A percentile compares a stretch with the other conserved stretches of the same genome.
Evolutionary conservation across 2,329 filamentous ascomycete genomes (phyloP).

Genomic region (Pyricularia sp.): DNA sequence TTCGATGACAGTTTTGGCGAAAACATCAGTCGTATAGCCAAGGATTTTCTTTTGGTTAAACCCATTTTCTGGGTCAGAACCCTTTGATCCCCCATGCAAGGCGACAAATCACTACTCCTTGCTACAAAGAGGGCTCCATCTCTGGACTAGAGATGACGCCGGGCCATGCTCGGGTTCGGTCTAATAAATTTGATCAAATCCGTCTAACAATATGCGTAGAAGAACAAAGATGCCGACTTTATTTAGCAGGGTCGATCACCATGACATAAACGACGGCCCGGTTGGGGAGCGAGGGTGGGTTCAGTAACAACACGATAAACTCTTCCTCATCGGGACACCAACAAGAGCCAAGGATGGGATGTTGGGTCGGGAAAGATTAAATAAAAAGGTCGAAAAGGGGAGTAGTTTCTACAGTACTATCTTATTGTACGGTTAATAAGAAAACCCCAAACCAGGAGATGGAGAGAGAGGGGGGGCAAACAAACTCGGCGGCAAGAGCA

Average conservation of each 20-base stretch:
- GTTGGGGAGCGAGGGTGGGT: not conserved
- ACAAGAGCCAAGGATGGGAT: not conserved
- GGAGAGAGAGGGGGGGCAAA: not conserved
- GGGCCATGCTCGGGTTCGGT: not conserved
- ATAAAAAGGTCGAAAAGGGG: not conserved
- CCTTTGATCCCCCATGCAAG: not conserved
- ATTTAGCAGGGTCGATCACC: not conserved
- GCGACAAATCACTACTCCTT: not conserved
- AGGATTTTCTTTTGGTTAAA: too few species aligned
- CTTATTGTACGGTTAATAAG: not conserved
- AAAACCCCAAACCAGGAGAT: not conserved
- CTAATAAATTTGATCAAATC: not conserved
- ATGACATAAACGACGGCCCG: not conserved
- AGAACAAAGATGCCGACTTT: not conserved
- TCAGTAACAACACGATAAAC: not conserved
- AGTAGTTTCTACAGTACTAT: not conserved
- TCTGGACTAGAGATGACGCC: not conserved
- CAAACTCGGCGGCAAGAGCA: slow-evolving; percentile 28
- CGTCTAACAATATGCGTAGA: not conserved
- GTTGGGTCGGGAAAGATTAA: not conserved
- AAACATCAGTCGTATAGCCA: too few species aligned
- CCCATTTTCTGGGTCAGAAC: not conserved
- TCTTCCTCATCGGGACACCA: not conserved
- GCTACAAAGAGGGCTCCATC: not conserved
- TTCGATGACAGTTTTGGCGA: not conserved